These are phyloP conservation scores for Claviceps sp. DNA, from an alignment of 2,329 filamentous ascomycete genomes.

Conservation along the genomic window DNA sequence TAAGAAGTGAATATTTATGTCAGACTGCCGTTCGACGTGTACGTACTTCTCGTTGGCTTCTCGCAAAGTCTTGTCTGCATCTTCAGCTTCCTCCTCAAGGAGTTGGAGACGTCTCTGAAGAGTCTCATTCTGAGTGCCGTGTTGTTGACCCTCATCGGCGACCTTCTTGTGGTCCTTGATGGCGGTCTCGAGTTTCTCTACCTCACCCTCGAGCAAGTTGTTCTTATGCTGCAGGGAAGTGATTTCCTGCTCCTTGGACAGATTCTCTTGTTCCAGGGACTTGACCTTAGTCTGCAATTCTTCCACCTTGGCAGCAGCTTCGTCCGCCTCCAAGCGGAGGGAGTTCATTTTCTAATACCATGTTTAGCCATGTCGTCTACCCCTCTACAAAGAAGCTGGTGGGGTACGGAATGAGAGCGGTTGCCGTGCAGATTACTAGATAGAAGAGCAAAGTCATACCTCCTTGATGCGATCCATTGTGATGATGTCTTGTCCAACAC, in stretches of 20 bases:
- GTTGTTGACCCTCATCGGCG: slow-evolving; percentile 71
- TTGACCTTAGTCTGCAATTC: slow-evolving; percentile 84
- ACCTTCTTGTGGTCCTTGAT: slow-evolving; percentile 81
- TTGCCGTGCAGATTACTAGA: slow-evolving; percentile 1
- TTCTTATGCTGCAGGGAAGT: slow-evolving; percentile 95
- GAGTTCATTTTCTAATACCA: slow-evolving; percentile 71
- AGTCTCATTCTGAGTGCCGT: slow-evolving; percentile 78
- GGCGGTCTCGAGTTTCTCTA: slow-evolving; percentile 78
- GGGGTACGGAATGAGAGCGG: slow-evolving; percentile 18
- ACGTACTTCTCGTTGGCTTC: slow-evolving; percentile 98
- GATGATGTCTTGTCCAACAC: slow-evolving; percentile 12
- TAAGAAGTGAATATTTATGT: neutral
- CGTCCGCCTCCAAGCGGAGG: slow-evolving; percentile 88
- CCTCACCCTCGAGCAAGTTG: slow-evolving; percentile 73
- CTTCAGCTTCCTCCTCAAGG: slow-evolving; percentile 94
- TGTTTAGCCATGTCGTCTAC: slow-evolving; percentile 8
- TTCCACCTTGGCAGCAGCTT: slow-evolving; percentile 66
- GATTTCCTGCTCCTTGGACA: slow-evolving; percentile 96
- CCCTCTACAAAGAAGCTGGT: slow-evolving; percentile 10
- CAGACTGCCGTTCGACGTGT: slow-evolving; percentile 2
- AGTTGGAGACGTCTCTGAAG: slow-evolving; percentile 87
- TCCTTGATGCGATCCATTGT: slow-evolving; percentile 84
- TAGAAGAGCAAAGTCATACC: slow-evolving; percentile 40
- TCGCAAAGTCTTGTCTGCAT: slow-evolving; percentile 88
- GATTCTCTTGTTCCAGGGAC: slow-evolving; percentile 82